Evolutionary conservation across 371 early-diverging fungal genomes (phyloP), one percentile per base, ranked within the genome.

Genomic region (Rhizomucor pusillus): DNA sequence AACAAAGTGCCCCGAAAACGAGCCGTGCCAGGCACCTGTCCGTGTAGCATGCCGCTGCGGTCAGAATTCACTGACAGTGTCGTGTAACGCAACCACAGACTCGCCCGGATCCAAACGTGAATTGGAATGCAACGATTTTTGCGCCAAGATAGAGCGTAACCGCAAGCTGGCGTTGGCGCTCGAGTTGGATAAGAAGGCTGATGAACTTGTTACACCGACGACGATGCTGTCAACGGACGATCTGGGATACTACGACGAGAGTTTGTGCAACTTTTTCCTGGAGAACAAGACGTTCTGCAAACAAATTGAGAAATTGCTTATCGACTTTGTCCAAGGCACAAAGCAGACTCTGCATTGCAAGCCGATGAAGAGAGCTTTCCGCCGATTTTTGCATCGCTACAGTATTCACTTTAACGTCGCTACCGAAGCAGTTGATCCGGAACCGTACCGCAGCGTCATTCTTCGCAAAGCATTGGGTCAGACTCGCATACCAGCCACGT

Each of bases 21-120:
- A 62, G 41, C 77, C 84, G 6, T 92, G 92, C 58, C 58, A 60
- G 14, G 58, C 74, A 0, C 50, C 58, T 34, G 69, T 90, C 10
- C 59, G 62, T 2, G 75, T 81, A 2, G 72, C 68, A n/a, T 92
- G 93, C 66, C 74, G 75, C 41, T 92, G 93, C 67, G 91, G 90
- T 10, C 77, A 85, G 41, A 63, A 83, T 29, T 63, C 79, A 0
- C 68, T 77, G 40, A 76, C 78, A 33, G 63, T 79, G 3, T 63
- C 75, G 12, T 90, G 91, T 62, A 78, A 82, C 36, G 81, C 88
- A 1, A 80, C 87, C 0, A 52, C 65, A 0, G 71, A 62, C 16
- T 65, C 78, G 0, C 71, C 66, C 35, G 77, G 76, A 29, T 67
- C 72, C 29, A 66, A 71, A 18, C 66, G 63, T 7, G 59, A 67